Conservation (phyloP, 1,284 basidiomycete species). For the Golubevia pallescens region DNA sequence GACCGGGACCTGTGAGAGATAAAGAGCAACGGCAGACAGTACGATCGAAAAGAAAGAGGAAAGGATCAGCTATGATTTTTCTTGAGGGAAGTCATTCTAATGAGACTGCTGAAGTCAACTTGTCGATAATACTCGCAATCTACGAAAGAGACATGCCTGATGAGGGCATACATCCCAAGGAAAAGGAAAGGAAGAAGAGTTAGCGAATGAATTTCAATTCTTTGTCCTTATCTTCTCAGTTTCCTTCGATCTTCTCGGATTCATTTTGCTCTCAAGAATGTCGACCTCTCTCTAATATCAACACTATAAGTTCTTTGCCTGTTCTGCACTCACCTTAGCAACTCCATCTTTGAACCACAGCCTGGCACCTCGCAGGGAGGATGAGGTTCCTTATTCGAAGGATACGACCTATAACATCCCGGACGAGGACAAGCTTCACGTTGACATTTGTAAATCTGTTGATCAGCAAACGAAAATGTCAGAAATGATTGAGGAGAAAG, state of each 20-base stretch:
- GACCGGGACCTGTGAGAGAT: slow-evolving; percentile 46
- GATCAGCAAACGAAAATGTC: slow-evolving; percentile 4
- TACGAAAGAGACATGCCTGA: slow-evolving; percentile 79
- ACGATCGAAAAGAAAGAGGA: too few relatives aligned
- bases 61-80: too few relatives aligned
- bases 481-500: slow-evolving; percentile 8
- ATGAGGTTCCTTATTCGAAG: slow-evolving; percentile 1
- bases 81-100: neutral
- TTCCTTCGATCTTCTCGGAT: too few relatives aligned
- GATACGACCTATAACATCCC: slow-evolving; percentile 3
- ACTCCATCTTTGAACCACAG: neutral
- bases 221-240: too few relatives aligned
- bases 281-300: too few relatives aligned
- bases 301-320: neutral
- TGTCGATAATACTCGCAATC: slow-evolving; percentile 67
- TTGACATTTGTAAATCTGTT: slow-evolving; percentile 2
- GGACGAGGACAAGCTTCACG: slow-evolving; percentile 1
- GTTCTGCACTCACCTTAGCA: neutral
- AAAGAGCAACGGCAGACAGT: neutral
- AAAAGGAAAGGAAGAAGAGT: neutral
- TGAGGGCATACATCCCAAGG: too few relatives aligned
- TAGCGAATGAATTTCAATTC: too few relatives aligned
- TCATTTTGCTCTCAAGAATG: too few relatives aligned
- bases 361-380: neutral
- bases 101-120: neutral